Conservation (phyloP, 2,329 filamentous ascomycete genomes). For the Lanzia echinophila region DNA sequence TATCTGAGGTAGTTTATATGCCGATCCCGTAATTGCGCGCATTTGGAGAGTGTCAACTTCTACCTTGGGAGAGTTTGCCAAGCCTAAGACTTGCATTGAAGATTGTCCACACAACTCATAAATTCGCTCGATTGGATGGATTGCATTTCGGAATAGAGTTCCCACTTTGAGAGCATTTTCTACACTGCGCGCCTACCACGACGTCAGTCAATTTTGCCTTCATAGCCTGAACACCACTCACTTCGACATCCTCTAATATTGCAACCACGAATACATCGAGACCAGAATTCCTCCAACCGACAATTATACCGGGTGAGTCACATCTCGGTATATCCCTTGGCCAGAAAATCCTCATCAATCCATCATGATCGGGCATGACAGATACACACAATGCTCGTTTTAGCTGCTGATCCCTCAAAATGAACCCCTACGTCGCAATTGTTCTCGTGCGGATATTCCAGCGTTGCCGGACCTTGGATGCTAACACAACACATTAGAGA, state of each 20-base stretch:
- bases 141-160: conserved; percentile 74
- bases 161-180: conserved; percentile 81
- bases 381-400: conserved; percentile 25
- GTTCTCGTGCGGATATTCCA: conserved; percentile 90
- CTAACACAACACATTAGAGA: conserved; percentile 45
- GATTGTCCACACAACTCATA: conserved; percentile 78
- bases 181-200: conserved; percentile 52
- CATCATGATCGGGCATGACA: conserved; percentile 70
- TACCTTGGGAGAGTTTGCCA: conserved; percentile 58
- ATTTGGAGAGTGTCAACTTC: conserved; percentile 65
- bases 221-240: conserved; percentile 37
- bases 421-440: conserved; percentile 86
- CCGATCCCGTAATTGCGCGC: conserved; percentile 48
- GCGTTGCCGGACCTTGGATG: conserved; percentile 73
- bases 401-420: conserved; percentile 53
- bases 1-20: conserved; percentile 59
- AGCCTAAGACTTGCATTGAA: conserved; percentile 78
- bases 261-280: conserved; percentile 86
- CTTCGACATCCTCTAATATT: conserved; percentile 85
- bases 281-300: conserved; percentile 92
- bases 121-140: conserved; percentile 72
- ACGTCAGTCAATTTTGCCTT: conserved; percentile 21
- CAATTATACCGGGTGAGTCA: conserved; percentile 72
- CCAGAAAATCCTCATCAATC: conserved; percentile 98
- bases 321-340: conserved; percentile 75